A percentile compares a stretch with the other conserved stretches of the same genome.
Evolutionary conservation across 257 asterid genomes (phyloP).

Genomic region (Primulina huaijiensis): DNA sequence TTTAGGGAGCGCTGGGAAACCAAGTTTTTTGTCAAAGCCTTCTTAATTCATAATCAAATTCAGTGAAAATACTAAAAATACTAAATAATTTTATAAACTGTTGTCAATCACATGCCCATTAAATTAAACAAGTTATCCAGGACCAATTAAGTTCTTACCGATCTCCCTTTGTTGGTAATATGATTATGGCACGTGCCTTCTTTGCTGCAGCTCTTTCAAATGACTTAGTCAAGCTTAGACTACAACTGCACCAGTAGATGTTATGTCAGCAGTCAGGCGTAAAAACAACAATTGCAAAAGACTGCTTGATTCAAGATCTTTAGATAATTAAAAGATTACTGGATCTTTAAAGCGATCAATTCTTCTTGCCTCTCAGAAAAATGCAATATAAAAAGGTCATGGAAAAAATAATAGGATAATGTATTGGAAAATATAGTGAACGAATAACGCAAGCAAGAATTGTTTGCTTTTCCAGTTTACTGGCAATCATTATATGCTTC

Average conservation of each 20-base stretch:
- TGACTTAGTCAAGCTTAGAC: conserved; percentile 82
- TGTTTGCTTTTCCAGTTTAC: neutral
- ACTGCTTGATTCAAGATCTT: neutral
- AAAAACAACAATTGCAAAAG: conserved; percentile 17
- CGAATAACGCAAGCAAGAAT: neutral
- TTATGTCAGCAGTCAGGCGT: conserved; percentile 24
- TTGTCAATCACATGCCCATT: neutral
- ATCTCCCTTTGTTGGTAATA: conserved; percentile 84
- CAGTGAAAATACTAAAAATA: conserved; percentile 6
- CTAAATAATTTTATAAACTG: neutral
- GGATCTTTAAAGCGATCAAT: neutral
- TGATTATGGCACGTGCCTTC: conserved; percentile 90
- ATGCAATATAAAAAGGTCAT: neutral
- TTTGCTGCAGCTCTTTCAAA: conserved; percentile 96
- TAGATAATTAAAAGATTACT: conserved; percentile 13
- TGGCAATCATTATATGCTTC: neutral
- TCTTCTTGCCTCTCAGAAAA: neutral
- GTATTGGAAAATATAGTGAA: neutral
- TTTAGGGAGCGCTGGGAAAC: neutral
- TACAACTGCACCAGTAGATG: conserved; percentile 68
- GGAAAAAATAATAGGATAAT: neutral
- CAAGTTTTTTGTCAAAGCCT: neutral
- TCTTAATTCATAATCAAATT: neutral
- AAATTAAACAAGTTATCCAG: conserved; percentile 18
- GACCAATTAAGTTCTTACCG: conserved; percentile 46